phyloP scores from a whole-genome alignment of 164 flowering plant species.

The Magnolia officinalis region DNA sequence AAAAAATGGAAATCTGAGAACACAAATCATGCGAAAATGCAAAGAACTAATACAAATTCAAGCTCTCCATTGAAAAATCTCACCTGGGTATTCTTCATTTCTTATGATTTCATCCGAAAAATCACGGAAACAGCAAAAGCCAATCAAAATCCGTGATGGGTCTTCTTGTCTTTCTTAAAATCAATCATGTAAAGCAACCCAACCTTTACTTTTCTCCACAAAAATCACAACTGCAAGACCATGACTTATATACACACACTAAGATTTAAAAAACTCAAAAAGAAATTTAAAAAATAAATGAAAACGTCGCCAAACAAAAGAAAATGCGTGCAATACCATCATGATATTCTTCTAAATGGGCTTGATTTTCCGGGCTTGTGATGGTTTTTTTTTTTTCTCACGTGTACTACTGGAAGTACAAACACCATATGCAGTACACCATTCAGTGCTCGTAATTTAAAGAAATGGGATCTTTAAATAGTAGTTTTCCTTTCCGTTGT shows the following conservation, averaged over 20 bases:
- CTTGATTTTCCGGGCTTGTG: neutral
- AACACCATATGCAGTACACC: slow-evolving; percentile 1
- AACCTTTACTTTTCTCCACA: neutral
- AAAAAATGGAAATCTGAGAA: neutral
- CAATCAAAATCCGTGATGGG: neutral
- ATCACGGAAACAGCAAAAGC: neutral
- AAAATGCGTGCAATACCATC: neutral
- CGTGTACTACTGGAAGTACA: neutral
- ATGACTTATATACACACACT: neutral
- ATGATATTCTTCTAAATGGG: neutral
- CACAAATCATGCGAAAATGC: neutral
- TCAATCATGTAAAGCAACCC: neutral
- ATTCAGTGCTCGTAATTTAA: neutral
- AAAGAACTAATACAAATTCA: neutral
- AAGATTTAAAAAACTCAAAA: too few species aligned
- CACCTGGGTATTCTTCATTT: slow-evolving; percentile 1
- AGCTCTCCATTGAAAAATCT: neutral
- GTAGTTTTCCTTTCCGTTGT: neutral
- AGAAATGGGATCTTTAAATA: neutral
- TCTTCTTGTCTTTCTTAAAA: neutral
- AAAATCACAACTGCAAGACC: neutral
- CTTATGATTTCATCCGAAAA: neutral
- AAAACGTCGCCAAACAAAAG: too few species aligned
- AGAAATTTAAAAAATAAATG: neutral
- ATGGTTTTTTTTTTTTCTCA: neutral